Conservation (phyloP, 2,329 filamentous ascomycete genomes). For the Nectriaceae sp. region DNA sequence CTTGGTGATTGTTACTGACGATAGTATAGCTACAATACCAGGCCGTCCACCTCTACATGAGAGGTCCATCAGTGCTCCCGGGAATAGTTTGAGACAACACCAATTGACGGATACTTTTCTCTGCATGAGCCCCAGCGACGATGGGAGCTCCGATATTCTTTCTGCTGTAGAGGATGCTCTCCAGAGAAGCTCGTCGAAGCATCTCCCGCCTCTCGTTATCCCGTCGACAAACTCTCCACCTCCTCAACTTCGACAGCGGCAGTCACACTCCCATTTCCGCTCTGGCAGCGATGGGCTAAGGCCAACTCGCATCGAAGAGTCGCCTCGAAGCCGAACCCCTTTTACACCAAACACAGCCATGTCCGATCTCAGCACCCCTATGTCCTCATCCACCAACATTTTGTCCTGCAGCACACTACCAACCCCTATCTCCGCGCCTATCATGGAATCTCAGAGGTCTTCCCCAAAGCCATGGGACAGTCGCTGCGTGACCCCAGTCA, state of each 20-base stretch:
- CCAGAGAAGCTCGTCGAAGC: constrained; percentile 39
- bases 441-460: constrained; percentile 39
- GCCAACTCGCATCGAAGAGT: constrained; percentile 47
- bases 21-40: constrained; percentile 62
- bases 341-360: constrained; percentile 39
- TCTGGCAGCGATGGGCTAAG: constrained; percentile 46
- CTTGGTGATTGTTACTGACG: constrained; percentile 18
- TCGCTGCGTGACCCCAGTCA: constrained; percentile 28
- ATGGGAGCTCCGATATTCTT: constrained; percentile 23
- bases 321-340: constrained; percentile 46
- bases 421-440: constrained; percentile 53
- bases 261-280: constrained; percentile 48
- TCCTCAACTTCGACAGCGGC: constrained; percentile 32
- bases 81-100: constrained; percentile 50
- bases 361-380: constrained; percentile 43
- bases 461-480: constrained; percentile 50
- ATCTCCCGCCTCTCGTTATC: constrained; percentile 58
- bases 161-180: constrained; percentile 28
- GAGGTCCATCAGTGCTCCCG: constrained; percentile 64
- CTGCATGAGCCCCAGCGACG: constrained; percentile 21
- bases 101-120: constrained; percentile 26
- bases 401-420: constrained; percentile 44
- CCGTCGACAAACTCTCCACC: constrained; percentile 35
- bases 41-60: constrained; percentile 65
- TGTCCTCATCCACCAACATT: constrained; percentile 42